A percentile compares a stretch with the other conserved stretches of the same genome.
Conservation (phyloP, 768 basidiomycete species). For the Psilocybe cubensis region DNA sequence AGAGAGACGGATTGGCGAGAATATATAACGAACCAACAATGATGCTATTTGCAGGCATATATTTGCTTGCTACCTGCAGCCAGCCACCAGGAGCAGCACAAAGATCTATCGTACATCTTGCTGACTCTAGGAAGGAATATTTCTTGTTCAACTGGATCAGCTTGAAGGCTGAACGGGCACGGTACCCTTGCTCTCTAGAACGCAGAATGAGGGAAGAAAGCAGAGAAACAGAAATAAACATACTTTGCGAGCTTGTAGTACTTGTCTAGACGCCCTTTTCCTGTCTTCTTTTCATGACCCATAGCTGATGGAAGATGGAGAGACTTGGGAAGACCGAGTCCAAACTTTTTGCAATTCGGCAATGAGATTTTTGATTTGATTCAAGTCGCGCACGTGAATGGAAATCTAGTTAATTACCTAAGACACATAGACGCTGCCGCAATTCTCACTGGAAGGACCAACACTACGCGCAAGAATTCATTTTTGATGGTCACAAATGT, state of each 20-base stretch:
- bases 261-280: conserved; percentile 94
- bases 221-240: conserved; percentile 11
- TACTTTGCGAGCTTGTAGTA: conserved; percentile 97
- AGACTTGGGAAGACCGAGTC: background rate
- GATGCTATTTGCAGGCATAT: conserved; percentile 91
- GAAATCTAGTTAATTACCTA: background rate
- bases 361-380: conserved; percentile 3
- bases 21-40: conserved; percentile 67
- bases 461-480: too few species aligned
- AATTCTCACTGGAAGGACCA: too few species aligned
- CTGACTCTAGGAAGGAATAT: conserved; percentile 87
- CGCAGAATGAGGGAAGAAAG: conserved; percentile 4
- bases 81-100: conserved; percentile 99
- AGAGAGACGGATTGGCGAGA: conserved; percentile 3
- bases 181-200: conserved; percentile 95
- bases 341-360: conserved; percentile 7
- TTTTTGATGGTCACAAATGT: too few species aligned
- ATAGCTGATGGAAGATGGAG: conserved; percentile 36
- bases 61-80: conserved; percentile 98
- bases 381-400: conserved; percentile 18
- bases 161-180: conserved; percentile 99
- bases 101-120: conserved; percentile 94
- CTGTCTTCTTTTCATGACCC: conserved; percentile 95
- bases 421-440: too few species aligned
- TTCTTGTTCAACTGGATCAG: conserved; percentile 99